Percentiles rank a stretch among this genome's conserved stretches.
Evolutionary conservation across 768 basidiomycete genomes (phyloP).

Genomic region (Wakefieldia striispora): DNA sequence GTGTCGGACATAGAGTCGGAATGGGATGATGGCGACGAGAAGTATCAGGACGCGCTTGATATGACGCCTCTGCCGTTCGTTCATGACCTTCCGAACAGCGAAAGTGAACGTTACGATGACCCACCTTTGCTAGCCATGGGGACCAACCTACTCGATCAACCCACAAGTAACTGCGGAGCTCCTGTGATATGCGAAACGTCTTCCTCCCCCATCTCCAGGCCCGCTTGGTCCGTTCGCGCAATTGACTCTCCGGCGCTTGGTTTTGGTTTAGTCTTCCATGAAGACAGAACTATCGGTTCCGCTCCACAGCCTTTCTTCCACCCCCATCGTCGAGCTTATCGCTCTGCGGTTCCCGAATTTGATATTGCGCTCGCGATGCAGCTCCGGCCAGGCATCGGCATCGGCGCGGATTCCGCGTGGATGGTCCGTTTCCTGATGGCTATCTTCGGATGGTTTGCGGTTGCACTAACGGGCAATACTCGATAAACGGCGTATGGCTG

Average conservation of each 20-base stretch:
- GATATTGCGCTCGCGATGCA: constrained; percentile 80
- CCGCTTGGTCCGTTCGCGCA: constrained; percentile 32
- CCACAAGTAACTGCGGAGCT: constrained; percentile 7
- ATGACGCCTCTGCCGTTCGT: constrained; percentile 18
- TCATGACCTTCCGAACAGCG: constrained; percentile 21
- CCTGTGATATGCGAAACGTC: constrained; percentile 14
- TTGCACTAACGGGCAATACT: constrained; percentile 45
- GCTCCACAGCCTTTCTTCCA: constrained; percentile 14
- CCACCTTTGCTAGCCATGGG: constrained; percentile 7
- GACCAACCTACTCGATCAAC: constrained; percentile 7
- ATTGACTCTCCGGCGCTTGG: constrained; percentile 21
- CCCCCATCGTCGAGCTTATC: constrained; percentile 29
- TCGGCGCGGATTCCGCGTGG: constrained; percentile 74
- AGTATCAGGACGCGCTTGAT: constrained; percentile 32
- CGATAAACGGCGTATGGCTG: constrained; percentile 10
- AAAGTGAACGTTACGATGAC: constrained; percentile 10
- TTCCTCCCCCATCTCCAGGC: constrained; percentile 16
- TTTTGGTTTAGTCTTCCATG: constrained; percentile 16
- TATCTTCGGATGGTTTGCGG: constrained; percentile 74
- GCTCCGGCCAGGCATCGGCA: constrained; percentile 66
- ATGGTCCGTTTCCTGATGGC: constrained; percentile 78
- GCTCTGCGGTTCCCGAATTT: constrained; percentile 44
- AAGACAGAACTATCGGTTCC: constrained; percentile 1
- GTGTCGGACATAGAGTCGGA: constrained; percentile 23
- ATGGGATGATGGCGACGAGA: constrained; percentile 27